Conservation (phyloP, 768 basidiomycete species). For the Lentinula edodes region DNA sequence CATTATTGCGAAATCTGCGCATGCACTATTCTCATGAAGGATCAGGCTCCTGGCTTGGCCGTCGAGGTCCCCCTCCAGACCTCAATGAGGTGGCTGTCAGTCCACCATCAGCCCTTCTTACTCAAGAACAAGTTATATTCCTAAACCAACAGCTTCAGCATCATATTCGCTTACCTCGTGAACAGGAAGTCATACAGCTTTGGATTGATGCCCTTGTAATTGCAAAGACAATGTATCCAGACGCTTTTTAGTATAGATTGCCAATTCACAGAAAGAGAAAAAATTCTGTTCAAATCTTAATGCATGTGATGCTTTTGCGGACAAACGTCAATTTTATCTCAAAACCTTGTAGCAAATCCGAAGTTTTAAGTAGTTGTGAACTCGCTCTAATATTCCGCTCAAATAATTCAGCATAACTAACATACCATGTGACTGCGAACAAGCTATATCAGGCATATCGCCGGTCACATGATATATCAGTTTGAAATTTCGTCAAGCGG, state of each 20-base stretch:
- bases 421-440: too few species aligned
- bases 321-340: too few species aligned
- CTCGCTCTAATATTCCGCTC: too few species aligned
- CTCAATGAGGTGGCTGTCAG: not conserved
- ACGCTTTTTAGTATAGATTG: not conserved
- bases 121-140: not conserved
- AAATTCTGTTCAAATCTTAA: too few species aligned
- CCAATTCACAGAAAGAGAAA: not conserved
- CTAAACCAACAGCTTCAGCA: not conserved
- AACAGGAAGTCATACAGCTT: not conserved
- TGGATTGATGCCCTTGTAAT: not conserved
- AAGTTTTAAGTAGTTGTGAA: too few species aligned
- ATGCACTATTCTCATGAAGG: not conserved
- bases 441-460: too few species aligned
- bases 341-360: too few species aligned
- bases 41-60: not conserved
- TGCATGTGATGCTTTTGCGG: too few species aligned
- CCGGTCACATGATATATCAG: too few species aligned
- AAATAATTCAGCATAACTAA: too few species aligned
- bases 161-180: not conserved
- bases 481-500: too few species aligned
- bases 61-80: not conserved
- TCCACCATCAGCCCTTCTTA: not conserved
- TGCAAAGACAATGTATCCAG: not conserved
- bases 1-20: slow-evolving; percentile 44